These are phyloP conservation scores for Endothia cerciana DNA, from an alignment of 2,329 filamentous ascomycete species.

Conservation along the genomic window DNA sequence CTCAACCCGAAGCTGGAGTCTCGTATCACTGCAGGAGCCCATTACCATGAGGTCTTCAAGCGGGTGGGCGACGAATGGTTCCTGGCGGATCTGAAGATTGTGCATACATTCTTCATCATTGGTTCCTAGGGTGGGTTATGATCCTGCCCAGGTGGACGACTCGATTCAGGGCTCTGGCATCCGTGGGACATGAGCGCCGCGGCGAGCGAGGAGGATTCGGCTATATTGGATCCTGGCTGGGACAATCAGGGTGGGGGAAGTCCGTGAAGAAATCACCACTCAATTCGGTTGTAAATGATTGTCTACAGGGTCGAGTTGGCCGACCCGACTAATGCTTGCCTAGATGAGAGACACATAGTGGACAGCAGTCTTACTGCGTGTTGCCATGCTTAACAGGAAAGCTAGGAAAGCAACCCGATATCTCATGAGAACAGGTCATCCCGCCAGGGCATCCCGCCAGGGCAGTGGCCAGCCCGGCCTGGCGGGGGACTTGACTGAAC, in stretches of 20 bases:
- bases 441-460: neutral
- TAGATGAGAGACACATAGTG: too few species aligned
- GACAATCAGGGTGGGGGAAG: neutral
- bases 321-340: neutral
- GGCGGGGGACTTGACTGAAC: neutral
- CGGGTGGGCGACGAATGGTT: slow-evolving; percentile 25
- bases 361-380: too few species aligned
- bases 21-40: slow-evolving; percentile 17
- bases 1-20: slow-evolving; percentile 9
- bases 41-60: slow-evolving; percentile 27
- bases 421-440: neutral
- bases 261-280: neutral
- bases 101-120: slow-evolving; percentile 16
- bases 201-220: neutral
- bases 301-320: too few species aligned
- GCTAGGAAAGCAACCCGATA: neutral
- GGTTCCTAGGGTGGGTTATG: neutral
- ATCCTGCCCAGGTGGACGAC: neutral
- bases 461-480: neutral
- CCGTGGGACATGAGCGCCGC: too few species aligned
- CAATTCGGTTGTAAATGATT: neutral
- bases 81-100: slow-evolving; percentile 20
- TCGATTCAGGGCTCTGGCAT: neutral
- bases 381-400: neutral
- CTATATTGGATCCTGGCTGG: neutral